Conservation (phyloP, 2,329 filamentous ascomycete species). For the Cyphellophora attinorum region DNA sequence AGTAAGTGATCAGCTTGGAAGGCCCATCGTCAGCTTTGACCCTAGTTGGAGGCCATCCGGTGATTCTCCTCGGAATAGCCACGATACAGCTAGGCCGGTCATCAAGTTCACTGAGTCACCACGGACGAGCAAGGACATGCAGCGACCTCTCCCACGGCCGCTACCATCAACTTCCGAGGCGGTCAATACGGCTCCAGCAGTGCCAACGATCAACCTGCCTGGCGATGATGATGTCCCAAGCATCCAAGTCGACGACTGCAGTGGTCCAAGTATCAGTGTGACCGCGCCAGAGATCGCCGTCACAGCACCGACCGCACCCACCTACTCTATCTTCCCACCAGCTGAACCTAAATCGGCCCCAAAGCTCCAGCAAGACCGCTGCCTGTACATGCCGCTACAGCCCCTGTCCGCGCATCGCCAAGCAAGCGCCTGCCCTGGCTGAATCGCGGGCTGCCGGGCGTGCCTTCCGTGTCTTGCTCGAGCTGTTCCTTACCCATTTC, state of each 20-base stretch:
- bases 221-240: conserved; percentile 10
- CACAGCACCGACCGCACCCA: conserved; percentile 18
- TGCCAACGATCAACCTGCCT: conserved; percentile 33
- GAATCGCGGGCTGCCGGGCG: conserved; percentile 34
- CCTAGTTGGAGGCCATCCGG: conserved; percentile 55
- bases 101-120: conserved; percentile 14
- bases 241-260: conserved; percentile 5
- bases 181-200: conserved; percentile 7
- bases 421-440: conserved; percentile 20
- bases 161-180: conserved; percentile 5
- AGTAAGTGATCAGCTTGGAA: conserved; percentile 80
- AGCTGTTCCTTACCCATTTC: conserved; percentile 78
- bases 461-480: conserved; percentile 64
- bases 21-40: conserved; percentile 97
- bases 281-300: conserved; percentile 7
- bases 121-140: conserved; percentile 1
- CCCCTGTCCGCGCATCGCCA: conserved; percentile 27
- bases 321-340: no score
- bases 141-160: conserved; percentile 9
- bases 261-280: conserved; percentile 2
- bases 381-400: conserved; percentile 18
- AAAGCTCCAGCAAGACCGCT: conserved; percentile 9
- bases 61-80: conserved; percentile 29
- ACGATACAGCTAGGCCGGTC: conserved; percentile 13
- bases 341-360: conserved; percentile 9